Base-by-base conservation (phyloP, 805 yeast species). In the Hanseniaspora jakobsenii region DNA sequence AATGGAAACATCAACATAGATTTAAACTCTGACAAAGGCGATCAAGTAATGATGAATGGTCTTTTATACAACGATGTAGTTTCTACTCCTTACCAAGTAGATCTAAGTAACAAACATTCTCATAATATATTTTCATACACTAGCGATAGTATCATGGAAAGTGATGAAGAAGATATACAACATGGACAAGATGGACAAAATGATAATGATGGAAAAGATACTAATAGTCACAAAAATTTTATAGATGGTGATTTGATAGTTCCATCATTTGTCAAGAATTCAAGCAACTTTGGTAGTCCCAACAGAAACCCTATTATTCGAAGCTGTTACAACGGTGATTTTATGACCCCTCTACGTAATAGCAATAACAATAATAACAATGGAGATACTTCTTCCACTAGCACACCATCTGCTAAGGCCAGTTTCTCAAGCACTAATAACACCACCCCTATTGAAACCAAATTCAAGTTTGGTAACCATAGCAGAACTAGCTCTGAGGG, bases 381-480 rank as follows among this genome's bases (percentile, higher is more conserved):
- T 4, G 22, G 21, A 8, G 14, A 4, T 12, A 3, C 12, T 4
- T 9, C 21, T 4, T 34, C 4, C 22, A 5, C 12, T 2, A 22
- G 37, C 6, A 17, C 37, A 13, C 16, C 28, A 22, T 14, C 30
- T 4, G 29, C n/a, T 10, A 16, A 24, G 19, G 28, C 46, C 9
- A n/a, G n/a, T n/a, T 17, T 14, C 1, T 35, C n/a, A 6, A 34
- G 46, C 24, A 34, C 39, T 1, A 30, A 8, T 6, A 35, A 35
- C 21, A 42, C 38, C 7, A 35, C 38, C n/a, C 39, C 39, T 4
- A n/a, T 35, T n/a, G 31, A 27, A 8, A 22, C 22, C 17, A 42
- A 42, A 24, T 42, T 42, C 18, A 34, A 32, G 24, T 42, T 42
- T 29, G 46, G 46, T 2, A 32, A 32, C 6, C 32, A 39, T 16